Evolutionary conservation across 331 rosid species (phyloP), one percentile per base, ranked within the genome.

Genomic region (Dryas integrifolia): DNA sequence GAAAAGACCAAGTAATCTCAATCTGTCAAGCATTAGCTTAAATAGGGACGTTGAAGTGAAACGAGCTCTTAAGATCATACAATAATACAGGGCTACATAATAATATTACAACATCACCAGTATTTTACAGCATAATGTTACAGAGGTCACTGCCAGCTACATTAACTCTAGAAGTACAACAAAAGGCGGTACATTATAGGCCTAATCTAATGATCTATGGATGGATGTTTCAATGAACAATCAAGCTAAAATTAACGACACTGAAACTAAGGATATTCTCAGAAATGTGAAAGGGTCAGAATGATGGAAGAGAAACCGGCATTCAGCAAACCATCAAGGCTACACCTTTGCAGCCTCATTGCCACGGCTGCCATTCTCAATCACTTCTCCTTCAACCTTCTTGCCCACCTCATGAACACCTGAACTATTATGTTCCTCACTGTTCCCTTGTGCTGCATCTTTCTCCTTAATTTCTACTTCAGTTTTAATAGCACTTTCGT

Each of bases 211-310:
- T 53, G 81, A 56, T 76, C 83, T 83, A 86, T 78, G 45, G 69
- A 76, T 67, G 67, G 82, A 69, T 76, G 74, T 84, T 86, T 77
- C 85, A 83, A 88, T 81, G 79, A 87, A 83, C 92, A 86, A 86
- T 87, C 86, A 83, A 76, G 67, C 86, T 85, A 75, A 74, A 81
- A 87, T 79, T 56, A 74, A 82, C 82, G 87, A 79, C 85, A 86
- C 46, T 53, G 70, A 76, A 79, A 76, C 82, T 87, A 83, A 81
- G 77, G 87, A 82, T 72, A 72, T 76, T 74, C 80, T 51, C 87
- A 75, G 85, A 72, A 70, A 82, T 80, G 85, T 81, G 81, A 80
- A 71, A 68, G 84, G 77, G 83, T 89, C 87, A 84, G 87, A 85
- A 64, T 69, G 74, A 72, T 77, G 58, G 78, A 55, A 59, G 67